Evolutionary conservation across 306 rosid species (phyloP).

Genomic region (Crotalaria pallida): DNA sequence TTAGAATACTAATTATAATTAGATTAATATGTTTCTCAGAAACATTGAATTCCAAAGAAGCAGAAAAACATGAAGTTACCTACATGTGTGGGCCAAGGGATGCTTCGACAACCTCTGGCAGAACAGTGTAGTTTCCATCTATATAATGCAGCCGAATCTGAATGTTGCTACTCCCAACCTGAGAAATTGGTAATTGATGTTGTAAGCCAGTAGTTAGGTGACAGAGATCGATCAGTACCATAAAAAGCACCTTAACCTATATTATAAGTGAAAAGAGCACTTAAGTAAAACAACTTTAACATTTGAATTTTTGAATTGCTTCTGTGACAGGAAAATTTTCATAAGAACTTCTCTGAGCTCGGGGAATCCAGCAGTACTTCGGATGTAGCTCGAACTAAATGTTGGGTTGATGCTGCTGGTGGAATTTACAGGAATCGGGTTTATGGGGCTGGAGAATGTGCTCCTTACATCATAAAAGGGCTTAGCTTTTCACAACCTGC

Average conservation of each 20-base stretch:
- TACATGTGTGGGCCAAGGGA: conserved; percentile 99
- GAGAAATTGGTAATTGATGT: conserved; percentile 93
- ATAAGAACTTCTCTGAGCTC: too few relatives aligned
- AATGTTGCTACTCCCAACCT: conserved; percentile 83
- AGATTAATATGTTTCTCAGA: background rate
- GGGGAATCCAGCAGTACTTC: too few relatives aligned
- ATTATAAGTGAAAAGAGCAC: conserved; percentile 5
- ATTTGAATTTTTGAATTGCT: too few relatives aligned
- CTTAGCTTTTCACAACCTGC: too few relatives aligned
- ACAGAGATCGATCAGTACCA: conserved; percentile 94
- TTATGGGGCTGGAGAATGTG: too few relatives aligned
- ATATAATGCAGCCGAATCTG: conserved; percentile 97
- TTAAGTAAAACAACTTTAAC: background rate
- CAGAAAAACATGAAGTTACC: conserved; percentile 40
- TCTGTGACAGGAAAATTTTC: too few relatives aligned
- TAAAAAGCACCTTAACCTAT: conserved; percentile 93
- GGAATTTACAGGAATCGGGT: too few relatives aligned
- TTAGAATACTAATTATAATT: conserved; percentile 9
- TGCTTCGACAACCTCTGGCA: conserved; percentile 98
- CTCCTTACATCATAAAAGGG: too few relatives aligned
- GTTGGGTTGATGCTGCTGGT: too few relatives aligned
- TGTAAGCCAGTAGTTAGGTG: conserved; percentile 67
- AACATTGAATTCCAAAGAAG: background rate
- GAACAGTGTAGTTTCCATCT: conserved; percentile 94
- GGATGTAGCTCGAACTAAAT: too few relatives aligned